A percentile compares a stretch with the other conserved stretches of the same genome.
These are phyloP conservation scores for Venturia asperata DNA, from an alignment of 2,329 filamentous ascomycete species.

Conservation along the genomic window DNA sequence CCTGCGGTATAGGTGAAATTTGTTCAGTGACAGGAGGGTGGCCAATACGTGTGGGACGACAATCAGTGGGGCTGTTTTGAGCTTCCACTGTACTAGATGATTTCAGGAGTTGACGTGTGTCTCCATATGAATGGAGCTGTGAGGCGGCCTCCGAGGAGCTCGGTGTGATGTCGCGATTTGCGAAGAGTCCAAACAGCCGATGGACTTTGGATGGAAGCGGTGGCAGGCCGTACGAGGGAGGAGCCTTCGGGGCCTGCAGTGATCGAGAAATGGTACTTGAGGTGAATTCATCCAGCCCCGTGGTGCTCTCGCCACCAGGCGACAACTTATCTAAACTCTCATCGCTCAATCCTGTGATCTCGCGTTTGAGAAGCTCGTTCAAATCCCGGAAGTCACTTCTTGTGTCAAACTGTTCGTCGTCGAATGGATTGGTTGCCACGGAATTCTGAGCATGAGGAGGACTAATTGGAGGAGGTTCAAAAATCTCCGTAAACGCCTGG, in stretches of 20 bases:
- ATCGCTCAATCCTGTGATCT: conserved; percentile 3
- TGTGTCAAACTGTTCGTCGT: neutral
- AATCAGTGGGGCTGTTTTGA: neutral
- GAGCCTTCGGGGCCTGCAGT: neutral
- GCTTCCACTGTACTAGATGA: neutral
- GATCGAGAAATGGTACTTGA: neutral
- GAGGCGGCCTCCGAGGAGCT: conserved; percentile 2
- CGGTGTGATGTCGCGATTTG: neutral
- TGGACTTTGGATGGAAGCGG: neutral
- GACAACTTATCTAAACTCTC: neutral
- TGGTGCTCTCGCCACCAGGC: neutral
- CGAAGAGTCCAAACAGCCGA: neutral
- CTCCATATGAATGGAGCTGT: conserved; percentile 1
- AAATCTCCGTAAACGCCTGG: neutral
- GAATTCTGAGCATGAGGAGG: neutral
- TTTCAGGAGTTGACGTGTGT: neutral
- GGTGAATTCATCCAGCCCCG: neutral
- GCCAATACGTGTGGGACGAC: neutral
- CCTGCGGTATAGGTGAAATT: neutral
- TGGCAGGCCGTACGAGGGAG: neutral
- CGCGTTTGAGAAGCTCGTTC: neutral
- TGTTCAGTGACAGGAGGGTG: neutral
- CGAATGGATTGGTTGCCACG: neutral
- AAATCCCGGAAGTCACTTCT: neutral
- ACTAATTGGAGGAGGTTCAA: neutral